Percentiles rank a stretch among this genome's conserved stretches.
phyloP scores from a whole-genome alignment of 129 eudicot species.

The Artemisia annua region DNA sequence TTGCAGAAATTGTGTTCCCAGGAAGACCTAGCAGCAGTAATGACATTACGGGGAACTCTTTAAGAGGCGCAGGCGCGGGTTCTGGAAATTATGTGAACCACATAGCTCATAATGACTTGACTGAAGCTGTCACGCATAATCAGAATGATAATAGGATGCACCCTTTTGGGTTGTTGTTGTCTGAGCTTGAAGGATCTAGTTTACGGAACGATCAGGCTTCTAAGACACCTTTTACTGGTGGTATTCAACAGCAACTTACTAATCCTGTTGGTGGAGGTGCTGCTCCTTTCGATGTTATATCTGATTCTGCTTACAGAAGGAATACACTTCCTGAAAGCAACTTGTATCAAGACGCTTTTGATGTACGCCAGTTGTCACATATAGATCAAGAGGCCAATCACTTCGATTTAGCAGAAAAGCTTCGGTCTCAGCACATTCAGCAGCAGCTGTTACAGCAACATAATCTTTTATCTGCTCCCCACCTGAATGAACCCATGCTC shows the following conservation, averaged over 20 bases:
- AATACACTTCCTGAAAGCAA: constrained; percentile 47
- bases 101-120: constrained; percentile 28
- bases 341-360: constrained; percentile 46
- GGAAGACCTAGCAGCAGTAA: constrained; percentile 80
- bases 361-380: constrained; percentile 26
- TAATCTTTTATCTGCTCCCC: constrained; percentile 47
- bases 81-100: constrained; percentile 34
- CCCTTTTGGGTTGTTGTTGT: constrained; percentile 87
- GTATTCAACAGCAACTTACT: constrained; percentile 45
- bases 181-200: constrained; percentile 80
- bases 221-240: constrained; percentile 35
- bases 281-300: too few relatives aligned
- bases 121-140: constrained; percentile 32
- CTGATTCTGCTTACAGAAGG: constrained; percentile 29
- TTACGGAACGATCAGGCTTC: constrained; percentile 47
- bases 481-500: constrained; percentile 54
- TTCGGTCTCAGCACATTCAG: constrained; percentile 57
- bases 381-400: constrained; percentile 55
- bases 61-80: constrained; percentile 32
- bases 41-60: constrained; percentile 38
- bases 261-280: constrained; percentile 37
- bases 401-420: constrained; percentile 65
- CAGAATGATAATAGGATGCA: constrained; percentile 64
- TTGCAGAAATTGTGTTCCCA: constrained; percentile 81
- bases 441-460: constrained; percentile 73